Evolutionary conservation across 2,329 filamentous ascomycete genomes (phyloP).

Genomic region (Colletotrichum endophyticum): DNA sequence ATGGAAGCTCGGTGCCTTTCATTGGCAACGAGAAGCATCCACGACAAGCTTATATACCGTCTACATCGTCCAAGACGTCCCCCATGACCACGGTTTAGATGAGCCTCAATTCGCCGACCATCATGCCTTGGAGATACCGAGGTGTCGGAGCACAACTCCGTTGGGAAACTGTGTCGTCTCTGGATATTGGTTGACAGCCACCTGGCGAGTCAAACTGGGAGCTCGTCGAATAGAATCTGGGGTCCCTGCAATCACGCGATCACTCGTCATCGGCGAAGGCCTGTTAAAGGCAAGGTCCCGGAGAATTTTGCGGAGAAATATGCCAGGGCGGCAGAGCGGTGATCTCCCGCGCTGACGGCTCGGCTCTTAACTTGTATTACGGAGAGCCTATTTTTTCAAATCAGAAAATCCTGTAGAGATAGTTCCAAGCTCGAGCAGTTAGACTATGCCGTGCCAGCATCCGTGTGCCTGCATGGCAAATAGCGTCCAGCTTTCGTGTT

Average conservation of each 20-base stretch:
- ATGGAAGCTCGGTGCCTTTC: background rate
- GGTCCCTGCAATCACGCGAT: constrained; percentile 7
- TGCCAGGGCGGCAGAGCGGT: background rate
- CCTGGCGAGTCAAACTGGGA: background rate
- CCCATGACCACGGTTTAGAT: background rate
- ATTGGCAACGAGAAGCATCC: background rate
- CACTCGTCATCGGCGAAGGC: constrained; percentile 15
- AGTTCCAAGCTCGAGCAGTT: background rate
- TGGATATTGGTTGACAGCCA: background rate
- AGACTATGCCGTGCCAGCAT: background rate
- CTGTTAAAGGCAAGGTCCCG: constrained; percentile 9
- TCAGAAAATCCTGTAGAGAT: background rate
- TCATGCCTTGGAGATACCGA: background rate
- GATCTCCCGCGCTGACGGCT: constrained; percentile 2
- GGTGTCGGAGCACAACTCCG: background rate
- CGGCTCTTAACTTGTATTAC: background rate
- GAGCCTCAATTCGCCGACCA: constrained; percentile 5
- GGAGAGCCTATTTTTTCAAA: background rate
- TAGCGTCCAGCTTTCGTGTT: background rate
- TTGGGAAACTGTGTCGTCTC: background rate
- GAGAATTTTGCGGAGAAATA: constrained; percentile 20
- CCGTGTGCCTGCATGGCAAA: background rate
- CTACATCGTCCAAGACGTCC: background rate
- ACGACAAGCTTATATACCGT: background rate
- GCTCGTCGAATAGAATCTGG: constrained; percentile 1